phyloP scores from a whole-genome alignment of 2,329 filamentous ascomycete species.

The Cladosporium sp. region DNA sequence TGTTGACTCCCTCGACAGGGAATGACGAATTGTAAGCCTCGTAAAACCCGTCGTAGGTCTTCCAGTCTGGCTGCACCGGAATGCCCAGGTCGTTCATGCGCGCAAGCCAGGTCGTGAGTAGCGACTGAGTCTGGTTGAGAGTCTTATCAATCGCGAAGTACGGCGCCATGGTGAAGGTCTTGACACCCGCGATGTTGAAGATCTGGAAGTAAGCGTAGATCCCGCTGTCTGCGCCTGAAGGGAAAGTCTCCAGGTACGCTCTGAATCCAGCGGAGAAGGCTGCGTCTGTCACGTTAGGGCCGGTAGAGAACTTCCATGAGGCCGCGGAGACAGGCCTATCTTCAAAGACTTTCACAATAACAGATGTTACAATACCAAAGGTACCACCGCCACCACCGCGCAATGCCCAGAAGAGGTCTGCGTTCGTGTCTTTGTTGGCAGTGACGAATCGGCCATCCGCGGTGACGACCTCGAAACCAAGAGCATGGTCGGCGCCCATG shows the following conservation, averaged over 20 bases:
- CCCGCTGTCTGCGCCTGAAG: slow-evolving; percentile 17
- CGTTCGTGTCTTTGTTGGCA: slow-evolving; percentile 24
- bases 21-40: slow-evolving; percentile 11
- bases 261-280: slow-evolving; percentile 25
- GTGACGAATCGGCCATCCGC: not conserved
- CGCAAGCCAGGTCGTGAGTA: slow-evolving; percentile 22
- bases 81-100: slow-evolving; percentile 12
- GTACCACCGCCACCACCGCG: slow-evolving; percentile 53
- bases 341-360: slow-evolving; percentile 17
- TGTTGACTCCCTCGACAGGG: slow-evolving; percentile 11
- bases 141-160: slow-evolving; percentile 26
- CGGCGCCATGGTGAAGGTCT: slow-evolving; percentile 30
- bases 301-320: slow-evolving; percentile 13
- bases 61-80: slow-evolving; percentile 1
- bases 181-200: not conserved
- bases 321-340: slow-evolving; percentile 12
- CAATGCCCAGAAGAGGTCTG: slow-evolving; percentile 51
- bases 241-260: slow-evolving; percentile 22
- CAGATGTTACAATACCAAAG: slow-evolving; percentile 22
- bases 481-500: slow-evolving; percentile 15
- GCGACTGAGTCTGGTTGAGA: slow-evolving; percentile 6
- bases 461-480: slow-evolving; percentile 6
- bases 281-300: slow-evolving; percentile 25
- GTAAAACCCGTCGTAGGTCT: slow-evolving; percentile 8
- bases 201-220: slow-evolving; percentile 15